Conservation (phyloP, 441 rosid species). For the Metrosideros polymorpha region DNA sequence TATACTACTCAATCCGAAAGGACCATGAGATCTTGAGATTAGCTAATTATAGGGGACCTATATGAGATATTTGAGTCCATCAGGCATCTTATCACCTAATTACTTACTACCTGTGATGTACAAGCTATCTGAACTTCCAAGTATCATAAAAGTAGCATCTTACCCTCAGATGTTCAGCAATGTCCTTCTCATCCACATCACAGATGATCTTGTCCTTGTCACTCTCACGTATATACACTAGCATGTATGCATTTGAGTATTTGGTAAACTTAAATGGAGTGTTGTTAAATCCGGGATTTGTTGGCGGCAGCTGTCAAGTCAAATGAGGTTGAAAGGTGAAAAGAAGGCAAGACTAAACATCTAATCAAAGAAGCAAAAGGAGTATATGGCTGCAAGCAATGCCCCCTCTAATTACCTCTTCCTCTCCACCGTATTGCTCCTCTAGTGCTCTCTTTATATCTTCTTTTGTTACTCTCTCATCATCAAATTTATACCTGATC, state of each 20-base stretch:
- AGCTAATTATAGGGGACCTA: neutral
- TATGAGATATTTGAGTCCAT: neutral
- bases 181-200: slow-evolving; percentile 93
- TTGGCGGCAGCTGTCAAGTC: neutral
- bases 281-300: slow-evolving; percentile 54
- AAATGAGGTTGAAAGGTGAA: neutral
- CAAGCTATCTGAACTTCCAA: neutral
- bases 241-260: slow-evolving; percentile 96
- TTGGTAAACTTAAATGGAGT: slow-evolving; percentile 89
- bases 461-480: slow-evolving; percentile 62
- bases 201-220: slow-evolving; percentile 95
- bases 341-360: neutral
- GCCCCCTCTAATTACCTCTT: slow-evolving; percentile 36
- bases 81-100: neutral
- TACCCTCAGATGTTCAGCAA: slow-evolving; percentile 95
- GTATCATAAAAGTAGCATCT: slow-evolving; percentile 7
- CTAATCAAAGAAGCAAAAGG: neutral
- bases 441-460: slow-evolving; percentile 57
- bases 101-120: neutral
- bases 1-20: neutral
- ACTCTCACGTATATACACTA: slow-evolving; percentile 92
- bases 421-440: slow-evolving; percentile 75
- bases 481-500: slow-evolving; percentile 59
- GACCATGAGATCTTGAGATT: neutral
- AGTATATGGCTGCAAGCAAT: neutral